phyloP scores from a whole-genome alignment of 208 protist genomes.

The Naegleria lovaniensis region DNA sequence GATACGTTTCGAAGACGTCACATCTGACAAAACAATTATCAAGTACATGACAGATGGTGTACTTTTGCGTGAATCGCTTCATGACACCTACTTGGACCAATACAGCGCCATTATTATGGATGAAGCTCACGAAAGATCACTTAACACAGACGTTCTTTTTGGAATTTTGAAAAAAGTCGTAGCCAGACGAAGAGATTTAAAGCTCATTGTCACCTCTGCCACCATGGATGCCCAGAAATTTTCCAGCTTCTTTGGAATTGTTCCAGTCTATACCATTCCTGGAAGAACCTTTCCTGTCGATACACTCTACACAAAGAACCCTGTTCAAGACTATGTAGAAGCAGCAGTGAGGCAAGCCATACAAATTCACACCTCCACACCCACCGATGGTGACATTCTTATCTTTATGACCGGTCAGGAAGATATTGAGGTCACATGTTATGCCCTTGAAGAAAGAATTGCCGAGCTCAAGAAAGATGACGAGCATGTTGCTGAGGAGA shows the following conservation, averaged over 20 bases:
- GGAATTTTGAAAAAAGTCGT: conserved; percentile 83
- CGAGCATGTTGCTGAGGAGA: background rate
- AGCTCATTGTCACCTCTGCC: conserved; percentile 98
- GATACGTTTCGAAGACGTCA: conserved; percentile 97
- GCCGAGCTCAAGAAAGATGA: background rate
- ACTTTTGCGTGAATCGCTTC: conserved; percentile 90
- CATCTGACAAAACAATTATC: conserved; percentile 79
- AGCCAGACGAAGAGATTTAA: conserved; percentile 78
- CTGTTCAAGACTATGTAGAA: conserved; percentile 94
- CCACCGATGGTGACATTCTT: conserved; percentile 94
- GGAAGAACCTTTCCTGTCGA: conserved; percentile 96
- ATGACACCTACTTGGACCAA: conserved; percentile 71
- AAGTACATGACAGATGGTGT: conserved; percentile 99
- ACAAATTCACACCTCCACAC: conserved; percentile 68
- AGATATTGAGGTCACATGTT: conserved; percentile 86
- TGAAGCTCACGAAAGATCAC: conserved; percentile 97
- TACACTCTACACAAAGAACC: conserved; percentile 78
- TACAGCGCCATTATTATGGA: conserved; percentile 97
- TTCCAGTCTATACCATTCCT: conserved; percentile 58
- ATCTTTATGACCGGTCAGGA: conserved; percentile 99
- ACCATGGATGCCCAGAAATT: conserved; percentile 98
- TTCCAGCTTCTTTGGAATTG: conserved; percentile 87
- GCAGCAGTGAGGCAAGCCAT: conserved; percentile 85
- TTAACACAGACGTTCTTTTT: conserved; percentile 93
- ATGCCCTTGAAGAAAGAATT: conserved; percentile 40